Evolutionary conservation across 371 early-diverging fungal genomes (phyloP).

Genomic region (Actinomortierella ambigua): DNA sequence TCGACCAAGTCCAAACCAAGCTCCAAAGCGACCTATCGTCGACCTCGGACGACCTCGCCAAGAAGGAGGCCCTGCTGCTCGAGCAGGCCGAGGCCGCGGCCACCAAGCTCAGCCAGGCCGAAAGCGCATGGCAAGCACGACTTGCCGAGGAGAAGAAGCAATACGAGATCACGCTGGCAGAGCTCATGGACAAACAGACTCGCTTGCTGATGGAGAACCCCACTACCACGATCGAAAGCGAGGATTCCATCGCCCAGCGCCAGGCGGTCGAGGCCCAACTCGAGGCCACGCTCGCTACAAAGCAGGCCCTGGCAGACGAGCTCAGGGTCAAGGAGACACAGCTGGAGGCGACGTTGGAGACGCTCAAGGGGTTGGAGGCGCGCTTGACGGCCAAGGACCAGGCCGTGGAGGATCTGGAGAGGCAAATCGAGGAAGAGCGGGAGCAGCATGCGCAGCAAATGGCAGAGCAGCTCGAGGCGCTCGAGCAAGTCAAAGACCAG

Average conservation of each 20-base stretch:
- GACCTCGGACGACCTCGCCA: too few species aligned
- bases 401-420: slow-evolving; percentile 13
- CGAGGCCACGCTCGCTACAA: slow-evolving; percentile 22
- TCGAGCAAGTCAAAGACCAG: slow-evolving; percentile 21
- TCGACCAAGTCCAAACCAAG: too few species aligned
- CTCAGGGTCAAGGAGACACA: slow-evolving; percentile 7
- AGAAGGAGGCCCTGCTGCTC: too few species aligned
- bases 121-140: slow-evolving; percentile 8
- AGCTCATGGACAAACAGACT: slow-evolving; percentile 4
- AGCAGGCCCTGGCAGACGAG: slow-evolving; percentile 26
- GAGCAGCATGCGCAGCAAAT: too few species aligned
- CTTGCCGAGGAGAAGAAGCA: slow-evolving; percentile 16
- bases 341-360: slow-evolving; percentile 6
- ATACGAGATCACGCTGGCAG: slow-evolving; percentile 15
- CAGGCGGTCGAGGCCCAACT: slow-evolving; percentile 6
- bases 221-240: too few species aligned
- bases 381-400: not conserved
- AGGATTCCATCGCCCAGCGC: too few species aligned
- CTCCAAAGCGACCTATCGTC: too few species aligned
- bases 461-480: slow-evolving; percentile 10
- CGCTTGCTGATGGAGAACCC: too few species aligned
- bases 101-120: slow-evolving; percentile 10
- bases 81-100: slow-evolving; percentile 11
- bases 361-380: not conserved
- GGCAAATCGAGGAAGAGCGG: slow-evolving; percentile 6